A percentile compares a stretch with the other conserved stretches of the same genome.
Evolutionary conservation across 2,329 filamentous ascomycete genomes (phyloP).

Genomic region (Aciculosporium take): DNA sequence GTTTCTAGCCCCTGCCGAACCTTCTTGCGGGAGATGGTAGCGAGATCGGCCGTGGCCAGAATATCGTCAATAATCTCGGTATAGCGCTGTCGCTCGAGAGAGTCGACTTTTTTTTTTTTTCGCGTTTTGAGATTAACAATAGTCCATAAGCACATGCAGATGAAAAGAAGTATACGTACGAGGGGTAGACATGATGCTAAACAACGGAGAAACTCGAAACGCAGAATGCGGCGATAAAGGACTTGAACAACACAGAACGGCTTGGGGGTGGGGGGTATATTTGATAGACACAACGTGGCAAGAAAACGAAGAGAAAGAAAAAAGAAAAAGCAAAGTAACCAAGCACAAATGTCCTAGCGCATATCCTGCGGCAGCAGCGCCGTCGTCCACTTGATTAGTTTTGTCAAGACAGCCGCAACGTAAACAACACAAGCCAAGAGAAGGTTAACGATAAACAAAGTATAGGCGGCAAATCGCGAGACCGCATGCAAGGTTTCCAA

Average conservation of each 20-base stretch:
- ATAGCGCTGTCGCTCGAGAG: constrained; percentile 36
- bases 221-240: not conserved
- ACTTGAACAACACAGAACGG: not conserved
- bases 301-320: not conserved
- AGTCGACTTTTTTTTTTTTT: constrained; percentile 25
- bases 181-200: constrained; percentile 12
- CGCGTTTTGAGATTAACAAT: not conserved
- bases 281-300: not conserved
- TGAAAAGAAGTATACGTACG: constrained; percentile 8
- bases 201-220: not conserved
- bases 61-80: constrained; percentile 47
- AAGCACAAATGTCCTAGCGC: constrained; percentile 5
- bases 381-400: not conserved
- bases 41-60: constrained; percentile 41
- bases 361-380: constrained; percentile 6
- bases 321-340: not conserved
- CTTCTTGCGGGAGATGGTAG: constrained; percentile 50
- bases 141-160: not conserved
- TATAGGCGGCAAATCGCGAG: not conserved
- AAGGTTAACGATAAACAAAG: not conserved
- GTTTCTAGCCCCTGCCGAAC: constrained; percentile 42
- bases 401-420: not conserved
- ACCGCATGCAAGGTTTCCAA: not conserved
- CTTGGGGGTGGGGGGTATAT: not conserved
- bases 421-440: not conserved